Percentiles rank a stretch among this genome's conserved stretches.
Evolutionary conservation across 305 asterid species (phyloP).

Genomic region (Solanum aculeatissimum): DNA sequence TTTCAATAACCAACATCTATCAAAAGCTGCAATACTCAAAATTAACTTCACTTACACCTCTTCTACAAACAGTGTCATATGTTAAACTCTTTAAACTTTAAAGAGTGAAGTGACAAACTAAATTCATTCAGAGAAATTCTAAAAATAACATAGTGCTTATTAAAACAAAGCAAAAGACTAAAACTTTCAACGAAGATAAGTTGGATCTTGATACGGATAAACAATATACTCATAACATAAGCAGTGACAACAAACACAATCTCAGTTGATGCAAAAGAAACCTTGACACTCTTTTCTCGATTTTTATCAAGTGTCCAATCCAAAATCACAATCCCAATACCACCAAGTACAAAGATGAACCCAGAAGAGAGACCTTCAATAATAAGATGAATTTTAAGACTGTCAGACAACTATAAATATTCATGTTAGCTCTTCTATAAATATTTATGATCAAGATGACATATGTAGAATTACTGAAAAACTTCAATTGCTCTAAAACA

Average conservation of each 20-base stretch:
- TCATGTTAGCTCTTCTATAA: too few species aligned
- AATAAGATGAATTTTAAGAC: too few species aligned
- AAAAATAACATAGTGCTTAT: not conserved
- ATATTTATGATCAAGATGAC: too few species aligned
- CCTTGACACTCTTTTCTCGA: conserved; percentile 71
- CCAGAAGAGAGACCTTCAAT: conserved; percentile 80
- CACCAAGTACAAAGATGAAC: conserved; percentile 91
- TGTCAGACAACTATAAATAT: too few species aligned
- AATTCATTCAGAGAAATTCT: not conserved
- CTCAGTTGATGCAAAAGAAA: conserved; percentile 63
- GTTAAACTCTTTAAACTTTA: not conserved
- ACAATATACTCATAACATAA: conserved; percentile 85
- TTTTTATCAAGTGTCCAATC: conserved; percentile 57
- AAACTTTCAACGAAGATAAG: conserved; percentile 49
- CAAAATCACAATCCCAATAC: conserved; percentile 69
- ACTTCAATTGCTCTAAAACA: too few species aligned
- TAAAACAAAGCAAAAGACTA: not conserved
- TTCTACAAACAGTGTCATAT: not conserved
- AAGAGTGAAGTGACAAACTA: not conserved
- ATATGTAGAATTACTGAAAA: too few species aligned
- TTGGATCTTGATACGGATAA: conserved; percentile 86
- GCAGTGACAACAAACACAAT: conserved; percentile 54
- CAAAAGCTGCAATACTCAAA: not conserved
- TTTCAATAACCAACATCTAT: not conserved
- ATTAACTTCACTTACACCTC: not conserved